These are phyloP conservation scores for Triadica sebifera DNA, from an alignment of 345 rosid species.

Conservation along the genomic window DNA sequence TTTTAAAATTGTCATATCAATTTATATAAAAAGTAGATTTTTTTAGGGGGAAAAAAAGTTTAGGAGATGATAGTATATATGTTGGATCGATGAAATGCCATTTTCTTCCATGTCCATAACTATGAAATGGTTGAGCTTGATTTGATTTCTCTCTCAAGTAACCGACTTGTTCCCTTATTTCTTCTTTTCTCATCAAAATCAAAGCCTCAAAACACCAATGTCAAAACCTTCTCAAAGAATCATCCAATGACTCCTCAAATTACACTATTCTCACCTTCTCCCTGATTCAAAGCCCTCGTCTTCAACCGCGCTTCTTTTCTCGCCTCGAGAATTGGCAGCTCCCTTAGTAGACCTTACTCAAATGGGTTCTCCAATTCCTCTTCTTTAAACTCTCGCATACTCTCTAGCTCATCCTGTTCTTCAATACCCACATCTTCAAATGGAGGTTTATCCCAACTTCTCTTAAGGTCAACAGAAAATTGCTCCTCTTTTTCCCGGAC, in stretches of 20 bases:
- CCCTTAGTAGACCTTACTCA: background rate
- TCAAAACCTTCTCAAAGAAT: slow-evolving; percentile 42
- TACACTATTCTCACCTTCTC: slow-evolving; percentile 26
- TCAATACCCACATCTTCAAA: slow-evolving; percentile 37
- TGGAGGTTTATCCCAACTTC: slow-evolving; percentile 37
- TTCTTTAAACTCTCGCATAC: slow-evolving; percentile 6
- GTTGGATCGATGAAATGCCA: too few species aligned
- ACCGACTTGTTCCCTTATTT: background rate
- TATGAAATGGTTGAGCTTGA: too few species aligned
- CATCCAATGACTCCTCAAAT: slow-evolving; percentile 39
- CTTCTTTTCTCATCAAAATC: background rate
- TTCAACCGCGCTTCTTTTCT: slow-evolving; percentile 1
- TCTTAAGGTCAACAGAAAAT: slow-evolving; percentile 14
- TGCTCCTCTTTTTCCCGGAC: slow-evolving; percentile 11
- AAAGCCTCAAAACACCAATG: slow-evolving; percentile 25
- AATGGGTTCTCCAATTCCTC: background rate
- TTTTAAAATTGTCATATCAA: too few species aligned
- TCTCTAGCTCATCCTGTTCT: slow-evolving; percentile 12
- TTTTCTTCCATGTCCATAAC: too few species aligned
- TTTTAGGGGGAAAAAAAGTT: too few species aligned
- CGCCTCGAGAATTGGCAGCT: background rate
- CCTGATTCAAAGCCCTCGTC: slow-evolving; percentile 22
- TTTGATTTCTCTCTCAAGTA: too few species aligned
- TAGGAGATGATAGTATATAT: too few species aligned
- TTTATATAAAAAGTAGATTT: too few species aligned